Percentiles rank a stretch among this genome's conserved stretches.
Conservation (phyloP, 1,284 basidiomycete genomes). For the Flammula alnicola region DNA sequence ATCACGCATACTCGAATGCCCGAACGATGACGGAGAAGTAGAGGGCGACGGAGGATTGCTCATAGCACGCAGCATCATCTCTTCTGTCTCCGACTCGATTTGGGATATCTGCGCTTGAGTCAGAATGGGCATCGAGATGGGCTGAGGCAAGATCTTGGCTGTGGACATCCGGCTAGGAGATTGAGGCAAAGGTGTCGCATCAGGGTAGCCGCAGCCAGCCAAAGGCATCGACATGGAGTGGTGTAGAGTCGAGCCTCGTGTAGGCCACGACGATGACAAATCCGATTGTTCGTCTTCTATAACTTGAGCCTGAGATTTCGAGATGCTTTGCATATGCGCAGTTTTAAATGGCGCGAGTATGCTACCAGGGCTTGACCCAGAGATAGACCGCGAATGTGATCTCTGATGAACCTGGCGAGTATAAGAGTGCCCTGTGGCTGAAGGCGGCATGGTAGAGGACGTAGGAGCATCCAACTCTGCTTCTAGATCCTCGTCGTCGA, state of each 20-base stretch:
- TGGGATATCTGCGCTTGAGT: slow-evolving; percentile 16
- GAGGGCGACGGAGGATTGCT: slow-evolving; percentile 2
- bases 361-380: slow-evolving; percentile 1
- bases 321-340: neutral
- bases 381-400: slow-evolving; percentile 7
- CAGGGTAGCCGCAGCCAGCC: neutral
- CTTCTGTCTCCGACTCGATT: slow-evolving; percentile 17
- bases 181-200: neutral
- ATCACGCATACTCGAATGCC: neutral
- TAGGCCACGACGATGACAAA: neutral
- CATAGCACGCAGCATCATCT: neutral
- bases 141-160: slow-evolving; percentile 1
- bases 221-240: slow-evolving; percentile 24
- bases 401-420: neutral
- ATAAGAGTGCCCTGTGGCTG: slow-evolving; percentile 1
- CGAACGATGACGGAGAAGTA: slow-evolving; percentile 7
- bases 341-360: neutral
- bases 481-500: slow-evolving; percentile 4
- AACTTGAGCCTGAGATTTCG: neutral
- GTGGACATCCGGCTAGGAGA: neutral
- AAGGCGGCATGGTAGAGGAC: slow-evolving; percentile 13
- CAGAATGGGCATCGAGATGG: slow-evolving; percentile 17
- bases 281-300: neutral
- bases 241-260: slow-evolving; percentile 9
- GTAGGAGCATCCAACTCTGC: slow-evolving; percentile 4